Evolutionary conservation across 345 rosid genomes (phyloP), one percentile per base, ranked within the genome.

Genomic region (Eucalyptus erythrocorys): DNA sequence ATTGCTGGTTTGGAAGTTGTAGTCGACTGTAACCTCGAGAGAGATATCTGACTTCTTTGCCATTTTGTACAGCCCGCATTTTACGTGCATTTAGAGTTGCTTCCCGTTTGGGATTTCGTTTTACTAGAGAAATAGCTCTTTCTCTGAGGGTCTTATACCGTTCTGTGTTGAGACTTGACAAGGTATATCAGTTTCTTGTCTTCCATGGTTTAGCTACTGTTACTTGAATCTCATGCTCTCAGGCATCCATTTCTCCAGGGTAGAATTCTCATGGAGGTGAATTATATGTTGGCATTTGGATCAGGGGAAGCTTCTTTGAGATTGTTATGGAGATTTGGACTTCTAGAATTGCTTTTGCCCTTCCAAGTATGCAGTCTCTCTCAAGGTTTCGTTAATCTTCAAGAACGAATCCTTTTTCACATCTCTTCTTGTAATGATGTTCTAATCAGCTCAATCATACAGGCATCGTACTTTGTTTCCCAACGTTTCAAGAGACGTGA

Each of bases 201-300:
- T 76, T 12, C 84, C 84, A 76, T 76, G 47, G 84, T 7, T 50
- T 19, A 50, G 16, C 45, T 50, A 51, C 15, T 86, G 66, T 86
- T 86, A 27, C 55, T 24, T 14, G 82, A 47, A 87, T 66, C 53
- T 87, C 45, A 87, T 66, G 49, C 76, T 90, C 43, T 90, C 11
- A 45, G 76, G 87, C 48, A 84, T 85, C 89, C 89, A 76, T 57
- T 90, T 90, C 88, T 90, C 26, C 80, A 98, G 99, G 93, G 95
- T 88, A 96, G 99, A 91, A 93, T 97, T 91, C 89, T 95, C 91
- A 94, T 96, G 98, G 99, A 98, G 95, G 92, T 97, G 97, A 98
- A 98, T 91, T 97, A 97, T 92, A 96, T 98, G 99, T 91, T 98
- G 66, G 97, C 99, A 30, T 96, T 95, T 92, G 99, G 99, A 86